These are phyloP conservation scores for Scheffersomyces spartinae DNA, from an alignment of 805 yeast genomes.

Conservation along the genomic window DNA sequence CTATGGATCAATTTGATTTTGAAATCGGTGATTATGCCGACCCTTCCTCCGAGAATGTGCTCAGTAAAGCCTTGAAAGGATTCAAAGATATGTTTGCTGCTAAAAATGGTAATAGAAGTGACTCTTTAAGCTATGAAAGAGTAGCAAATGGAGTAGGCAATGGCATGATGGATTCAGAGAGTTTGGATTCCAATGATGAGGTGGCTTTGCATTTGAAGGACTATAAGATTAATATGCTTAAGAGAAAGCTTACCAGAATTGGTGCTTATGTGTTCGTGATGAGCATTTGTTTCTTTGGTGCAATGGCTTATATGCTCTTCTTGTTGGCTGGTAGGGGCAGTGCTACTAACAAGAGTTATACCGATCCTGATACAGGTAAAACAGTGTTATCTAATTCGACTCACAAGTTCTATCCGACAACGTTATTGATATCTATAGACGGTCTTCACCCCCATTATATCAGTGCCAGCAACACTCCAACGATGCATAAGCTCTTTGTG, in stretches of 20 bases:
- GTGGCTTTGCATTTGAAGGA: too few relatives aligned
- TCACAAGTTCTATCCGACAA: conserved; percentile 62
- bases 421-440: conserved; percentile 69
- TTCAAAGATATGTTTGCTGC: too few relatives aligned
- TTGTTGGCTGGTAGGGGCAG: not conserved
- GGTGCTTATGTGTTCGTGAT: conserved; percentile 5
- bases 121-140: too few relatives aligned
- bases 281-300: conserved; percentile 1
- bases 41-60: too few relatives aligned
- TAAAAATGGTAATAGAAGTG: too few relatives aligned
- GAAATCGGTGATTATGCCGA: conserved; percentile 15
- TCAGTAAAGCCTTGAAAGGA: too few relatives aligned
- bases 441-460: conserved; percentile 90
- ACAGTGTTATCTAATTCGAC: conserved; percentile 45
- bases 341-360: conserved; percentile 5
- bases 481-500: conserved; percentile 44
- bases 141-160: too few relatives aligned
- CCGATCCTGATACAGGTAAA: conserved; percentile 6
- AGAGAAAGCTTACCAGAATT: conserved; percentile 10
- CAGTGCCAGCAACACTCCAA: conserved; percentile 55
- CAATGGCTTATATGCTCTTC: not conserved
- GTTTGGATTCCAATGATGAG: too few relatives aligned
- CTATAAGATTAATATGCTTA: conserved; percentile 13
- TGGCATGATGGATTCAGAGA: too few relatives aligned
- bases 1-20: conserved; percentile 2